phyloP scores from a whole-genome alignment of 352 stramenopile species.

The Globisporangium cylindrosporum region DNA sequence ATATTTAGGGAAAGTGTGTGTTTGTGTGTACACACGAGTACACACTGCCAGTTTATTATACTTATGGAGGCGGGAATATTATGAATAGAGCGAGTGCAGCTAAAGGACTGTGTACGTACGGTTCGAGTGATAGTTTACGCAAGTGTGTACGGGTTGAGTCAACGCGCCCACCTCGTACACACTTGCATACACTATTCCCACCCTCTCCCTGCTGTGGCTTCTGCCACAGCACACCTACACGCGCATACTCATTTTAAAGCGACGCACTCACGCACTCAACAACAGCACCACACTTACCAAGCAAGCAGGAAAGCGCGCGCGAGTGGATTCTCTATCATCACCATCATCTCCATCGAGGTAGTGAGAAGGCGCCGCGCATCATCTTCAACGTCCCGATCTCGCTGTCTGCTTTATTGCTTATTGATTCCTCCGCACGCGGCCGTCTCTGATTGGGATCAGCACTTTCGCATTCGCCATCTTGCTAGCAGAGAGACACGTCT shows the following conservation, averaged over 20 bases:
- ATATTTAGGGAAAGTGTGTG: too few relatives aligned
- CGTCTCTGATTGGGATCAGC: background rate
- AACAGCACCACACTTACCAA: background rate
- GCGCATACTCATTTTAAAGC: background rate
- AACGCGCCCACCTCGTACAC: background rate
- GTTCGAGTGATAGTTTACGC: background rate
- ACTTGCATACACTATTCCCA: background rate
- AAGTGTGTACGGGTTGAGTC: too few relatives aligned
- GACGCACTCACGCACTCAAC: background rate
- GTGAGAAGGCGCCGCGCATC: background rate
- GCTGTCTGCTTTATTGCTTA: background rate
- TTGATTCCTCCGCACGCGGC: background rate
- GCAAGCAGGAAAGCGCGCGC: background rate
- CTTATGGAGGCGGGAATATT: too few relatives aligned
- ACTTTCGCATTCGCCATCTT: conserved; percentile 1
- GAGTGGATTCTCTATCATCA: background rate
- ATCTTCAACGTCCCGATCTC: background rate
- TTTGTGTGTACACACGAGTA: too few relatives aligned
- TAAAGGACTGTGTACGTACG: background rate
- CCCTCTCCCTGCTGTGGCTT: background rate
- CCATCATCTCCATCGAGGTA: background rate
- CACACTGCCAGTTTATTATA: too few relatives aligned
- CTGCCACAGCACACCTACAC: background rate
- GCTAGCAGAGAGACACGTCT: background rate
- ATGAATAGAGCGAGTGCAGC: background rate